Evolutionary conservation across 1,284 basidiomycete species (phyloP).

Genomic region (Trichosporon ovoides): DNA sequence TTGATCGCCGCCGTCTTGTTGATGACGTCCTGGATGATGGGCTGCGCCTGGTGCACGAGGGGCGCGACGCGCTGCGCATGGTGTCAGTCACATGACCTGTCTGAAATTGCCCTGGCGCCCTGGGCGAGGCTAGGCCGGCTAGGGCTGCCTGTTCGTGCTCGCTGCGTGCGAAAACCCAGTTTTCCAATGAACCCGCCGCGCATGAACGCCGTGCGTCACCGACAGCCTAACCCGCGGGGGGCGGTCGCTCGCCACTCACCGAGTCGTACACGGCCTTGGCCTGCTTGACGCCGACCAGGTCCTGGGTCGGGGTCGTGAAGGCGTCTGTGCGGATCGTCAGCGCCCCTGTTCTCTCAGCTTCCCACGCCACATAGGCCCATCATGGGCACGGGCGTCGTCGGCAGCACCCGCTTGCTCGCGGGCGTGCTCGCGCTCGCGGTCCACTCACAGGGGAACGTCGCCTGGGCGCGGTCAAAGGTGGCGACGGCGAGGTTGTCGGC

Average conservation of each 20-base stretch:
- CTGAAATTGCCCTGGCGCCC: too few species aligned
- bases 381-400: too few species aligned
- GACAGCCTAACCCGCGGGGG: not conserved
- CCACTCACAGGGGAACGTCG: slow-evolving; percentile 45
- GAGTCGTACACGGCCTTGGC: slow-evolving; percentile 46
- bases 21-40: slow-evolving; percentile 39
- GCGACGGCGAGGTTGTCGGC: slow-evolving; percentile 47
- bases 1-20: slow-evolving; percentile 43
- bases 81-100: not conserved
- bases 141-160: not conserved
- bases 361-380: not conserved
- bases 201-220: not conserved
- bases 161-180: too few species aligned
- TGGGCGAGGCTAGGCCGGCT: too few species aligned
- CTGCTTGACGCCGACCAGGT: slow-evolving; percentile 47
- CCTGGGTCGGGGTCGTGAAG: slow-evolving; percentile 48
- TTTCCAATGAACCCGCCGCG: too few species aligned
- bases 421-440: not conserved
- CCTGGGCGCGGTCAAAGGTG: slow-evolving; percentile 45
- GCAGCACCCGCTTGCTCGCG: not conserved
- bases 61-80: slow-evolving; percentile 36
- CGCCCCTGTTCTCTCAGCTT: slow-evolving; percentile 1
- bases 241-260: slow-evolving; percentile 22
- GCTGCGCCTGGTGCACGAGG: slow-evolving; percentile 31
- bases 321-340: slow-evolving; percentile 28